These are phyloP conservation scores for Fusarium papillatum DNA, from an alignment of 2,329 filamentous ascomycete genomes.

Conservation along the genomic window DNA sequence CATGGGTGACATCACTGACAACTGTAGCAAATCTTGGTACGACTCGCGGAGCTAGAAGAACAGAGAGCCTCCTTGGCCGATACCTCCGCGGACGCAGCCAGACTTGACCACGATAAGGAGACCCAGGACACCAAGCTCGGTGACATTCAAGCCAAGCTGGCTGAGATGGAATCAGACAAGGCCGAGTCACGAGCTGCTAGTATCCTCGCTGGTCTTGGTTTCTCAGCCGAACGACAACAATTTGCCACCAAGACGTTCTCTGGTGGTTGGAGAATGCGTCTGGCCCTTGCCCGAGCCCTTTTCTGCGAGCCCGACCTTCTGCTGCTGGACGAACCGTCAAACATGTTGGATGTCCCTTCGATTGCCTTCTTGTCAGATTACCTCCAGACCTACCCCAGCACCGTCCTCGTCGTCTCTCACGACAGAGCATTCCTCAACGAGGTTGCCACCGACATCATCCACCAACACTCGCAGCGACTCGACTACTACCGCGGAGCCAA, in stretches of 20 bases:
- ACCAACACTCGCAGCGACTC: constrained; percentile 96
- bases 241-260: constrained; percentile 98
- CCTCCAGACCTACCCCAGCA: constrained; percentile 93
- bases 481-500: constrained; percentile 99
- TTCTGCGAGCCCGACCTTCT: constrained; percentile 98
- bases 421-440: constrained; percentile 99
- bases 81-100: constrained; percentile 89
- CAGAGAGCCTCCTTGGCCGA: constrained; percentile 88
- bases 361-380: constrained; percentile 99
- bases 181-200: constrained; percentile 95
- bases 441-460: constrained; percentile 98
- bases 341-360: constrained; percentile 99
- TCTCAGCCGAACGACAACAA: constrained; percentile 93
- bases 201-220: constrained; percentile 96
- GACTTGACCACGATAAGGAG: constrained; percentile 88
- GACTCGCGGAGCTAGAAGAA: constrained; percentile 82
- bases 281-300: constrained; percentile 92
- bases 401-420: constrained; percentile 96
- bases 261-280: constrained; percentile 99
- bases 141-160: constrained; percentile 91
- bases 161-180: constrained; percentile 99
- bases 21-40: constrained; percentile 78
- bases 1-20: constrained; percentile 45
- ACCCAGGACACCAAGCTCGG: constrained; percentile 91
- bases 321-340: constrained; percentile 98